A percentile compares a stretch with the other conserved stretches of the same genome.
Conservation (phyloP, 768 basidiomycete genomes). For the Russula vinacea region DNA sequence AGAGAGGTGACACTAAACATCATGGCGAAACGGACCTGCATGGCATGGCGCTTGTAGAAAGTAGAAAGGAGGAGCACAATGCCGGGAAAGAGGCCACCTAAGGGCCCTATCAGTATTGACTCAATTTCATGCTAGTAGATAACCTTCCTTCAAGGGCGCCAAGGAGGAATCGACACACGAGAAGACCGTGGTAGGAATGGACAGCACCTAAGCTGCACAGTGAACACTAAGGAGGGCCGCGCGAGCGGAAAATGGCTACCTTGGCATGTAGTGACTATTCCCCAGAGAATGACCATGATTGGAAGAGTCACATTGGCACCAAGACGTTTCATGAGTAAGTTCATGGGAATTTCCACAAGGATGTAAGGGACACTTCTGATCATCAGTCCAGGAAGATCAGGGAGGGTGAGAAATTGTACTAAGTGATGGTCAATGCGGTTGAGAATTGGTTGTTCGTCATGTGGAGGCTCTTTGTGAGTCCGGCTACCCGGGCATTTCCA, state of each 20-base stretch:
- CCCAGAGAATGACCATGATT: slow-evolving; percentile 62
- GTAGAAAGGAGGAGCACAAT: slow-evolving; percentile 33
- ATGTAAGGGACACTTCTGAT: slow-evolving; percentile 33
- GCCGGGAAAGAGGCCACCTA: slow-evolving; percentile 47
- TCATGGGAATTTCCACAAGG: slow-evolving; percentile 33
- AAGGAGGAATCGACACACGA: slow-evolving; percentile 47
- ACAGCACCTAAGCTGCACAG: slow-evolving; percentile 41
- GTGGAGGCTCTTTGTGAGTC: slow-evolving; percentile 35
- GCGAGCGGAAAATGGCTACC: slow-evolving; percentile 39
- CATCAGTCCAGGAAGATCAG: slow-evolving; percentile 24
- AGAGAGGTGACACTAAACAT: slow-evolving; percentile 48
- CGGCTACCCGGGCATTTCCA: slow-evolving; percentile 37
- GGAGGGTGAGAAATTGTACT: slow-evolving; percentile 9
- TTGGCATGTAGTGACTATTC: slow-evolving; percentile 59
- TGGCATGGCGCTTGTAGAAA: slow-evolving; percentile 35
- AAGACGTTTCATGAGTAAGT: slow-evolving; percentile 38
- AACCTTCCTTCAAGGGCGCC: slow-evolving; percentile 60
- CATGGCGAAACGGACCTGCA: slow-evolving; percentile 39
- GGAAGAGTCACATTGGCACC: slow-evolving; percentile 63
- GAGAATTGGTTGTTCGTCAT: slow-evolving; percentile 36
- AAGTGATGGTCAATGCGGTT: slow-evolving; percentile 26
- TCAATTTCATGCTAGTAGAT: not conserved
- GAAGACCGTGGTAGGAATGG: slow-evolving; percentile 50
- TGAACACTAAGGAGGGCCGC: not conserved
- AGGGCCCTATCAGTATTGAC: not conserved